Evolutionary conservation across 257 asterid genomes (phyloP).

Genomic region (Gardenia jasminoides): DNA sequence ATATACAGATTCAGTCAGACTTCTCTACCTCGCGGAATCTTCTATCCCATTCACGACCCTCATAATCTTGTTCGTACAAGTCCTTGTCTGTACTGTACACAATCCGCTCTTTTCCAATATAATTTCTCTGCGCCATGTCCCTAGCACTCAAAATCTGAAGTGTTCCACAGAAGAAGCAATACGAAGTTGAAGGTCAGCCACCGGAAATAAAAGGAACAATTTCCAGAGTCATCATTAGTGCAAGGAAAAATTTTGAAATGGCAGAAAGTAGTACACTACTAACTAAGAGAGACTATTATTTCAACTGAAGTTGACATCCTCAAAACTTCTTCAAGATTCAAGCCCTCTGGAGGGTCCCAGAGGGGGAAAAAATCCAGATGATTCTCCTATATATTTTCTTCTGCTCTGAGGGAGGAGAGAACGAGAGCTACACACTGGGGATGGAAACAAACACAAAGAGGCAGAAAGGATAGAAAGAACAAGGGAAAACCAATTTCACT

Average conservation of each 20-base stretch:
- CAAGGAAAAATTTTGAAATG: not conserved
- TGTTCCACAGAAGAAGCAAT: not conserved
- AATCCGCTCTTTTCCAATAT: conserved; percentile 77
- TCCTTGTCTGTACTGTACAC: conserved; percentile 85
- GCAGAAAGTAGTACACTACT: not conserved
- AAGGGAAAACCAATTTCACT: not conserved
- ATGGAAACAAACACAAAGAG: not conserved
- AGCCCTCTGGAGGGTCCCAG: not conserved
- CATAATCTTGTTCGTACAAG: conserved; percentile 74
- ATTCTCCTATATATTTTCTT: not conserved
- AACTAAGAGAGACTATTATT: too few relatives aligned
- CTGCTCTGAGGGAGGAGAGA: not conserved
- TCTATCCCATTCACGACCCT: conserved; percentile 70
- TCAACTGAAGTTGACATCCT: not conserved
- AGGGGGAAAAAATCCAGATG: not conserved
- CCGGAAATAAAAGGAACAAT: not conserved
- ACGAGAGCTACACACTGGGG: not conserved
- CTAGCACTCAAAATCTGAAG: conserved; percentile 87
- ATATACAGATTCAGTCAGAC: conserved; percentile 14
- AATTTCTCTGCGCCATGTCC: conserved; percentile 88
- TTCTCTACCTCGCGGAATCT: conserved; percentile 72
- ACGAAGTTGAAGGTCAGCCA: not conserved
- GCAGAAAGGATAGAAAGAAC: not conserved
- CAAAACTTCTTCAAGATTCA: not conserved
- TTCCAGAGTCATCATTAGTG: not conserved